phyloP scores from a whole-genome alignment of 108 stramenopile species.

The Nitzschia sp. region DNA sequence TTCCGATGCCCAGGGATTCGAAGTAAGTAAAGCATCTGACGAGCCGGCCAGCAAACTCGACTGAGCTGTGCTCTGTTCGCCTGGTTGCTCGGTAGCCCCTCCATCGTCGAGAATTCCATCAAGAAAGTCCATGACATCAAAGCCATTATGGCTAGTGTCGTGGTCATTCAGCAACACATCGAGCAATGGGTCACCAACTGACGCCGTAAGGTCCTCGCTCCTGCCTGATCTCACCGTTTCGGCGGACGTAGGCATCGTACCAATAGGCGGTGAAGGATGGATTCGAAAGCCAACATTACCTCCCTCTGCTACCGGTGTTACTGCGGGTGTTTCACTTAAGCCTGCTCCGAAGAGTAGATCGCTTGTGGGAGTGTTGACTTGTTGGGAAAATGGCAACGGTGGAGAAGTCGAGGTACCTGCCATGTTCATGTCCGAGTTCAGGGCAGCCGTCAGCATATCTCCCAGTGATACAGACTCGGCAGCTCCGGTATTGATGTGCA shows the following conservation, averaged over 20 bases:
- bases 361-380: background rate
- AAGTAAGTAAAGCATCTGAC: constrained; percentile 3
- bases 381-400: background rate
- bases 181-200: constrained; percentile 14
- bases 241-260: background rate
- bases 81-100: background rate
- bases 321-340: background rate
- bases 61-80: background rate
- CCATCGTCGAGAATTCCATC: constrained; percentile 54
- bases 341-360: background rate
- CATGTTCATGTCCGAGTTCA: constrained; percentile 13
- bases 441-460: constrained; percentile 1
- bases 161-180: constrained; percentile 14
- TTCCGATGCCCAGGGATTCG: constrained; percentile 52
- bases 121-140: constrained; percentile 63
- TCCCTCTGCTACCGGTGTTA: background rate
- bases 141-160: constrained; percentile 25
- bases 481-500: background rate
- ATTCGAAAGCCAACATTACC: background rate
- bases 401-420: background rate
- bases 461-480: constrained; percentile 2
- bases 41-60: background rate
- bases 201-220: background rate
- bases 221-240: background rate
- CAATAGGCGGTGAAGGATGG: background rate